Conservation (phyloP, 164 flowering plant genomes). For the Platanus orientalis region DNA sequence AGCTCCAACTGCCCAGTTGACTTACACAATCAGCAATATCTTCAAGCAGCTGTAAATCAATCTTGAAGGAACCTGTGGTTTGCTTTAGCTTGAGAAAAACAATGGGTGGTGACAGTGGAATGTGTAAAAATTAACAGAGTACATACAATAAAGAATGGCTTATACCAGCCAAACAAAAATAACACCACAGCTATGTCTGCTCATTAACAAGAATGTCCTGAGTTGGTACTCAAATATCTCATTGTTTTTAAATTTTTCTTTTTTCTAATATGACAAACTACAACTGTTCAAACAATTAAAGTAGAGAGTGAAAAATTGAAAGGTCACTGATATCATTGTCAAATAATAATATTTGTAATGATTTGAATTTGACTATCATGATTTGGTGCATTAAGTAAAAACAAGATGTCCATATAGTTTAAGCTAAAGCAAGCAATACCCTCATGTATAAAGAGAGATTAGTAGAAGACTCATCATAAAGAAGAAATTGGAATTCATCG, state of each 20-base stretch:
- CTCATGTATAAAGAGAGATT: neutral
- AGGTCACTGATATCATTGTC: neutral
- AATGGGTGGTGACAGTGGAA: slow-evolving; percentile 78
- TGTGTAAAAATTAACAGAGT: slow-evolving; percentile 24
- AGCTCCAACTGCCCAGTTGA: too few species aligned
- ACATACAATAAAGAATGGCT: neutral
- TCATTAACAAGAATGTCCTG: neutral
- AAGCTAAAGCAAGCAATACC: neutral
- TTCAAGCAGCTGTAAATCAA: slow-evolving; percentile 63
- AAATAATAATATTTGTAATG: neutral
- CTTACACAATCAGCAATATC: slow-evolving; percentile 65
- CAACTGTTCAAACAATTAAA: neutral
- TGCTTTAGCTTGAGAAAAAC: slow-evolving; percentile 60
- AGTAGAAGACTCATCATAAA: neutral
- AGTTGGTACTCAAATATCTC: neutral
- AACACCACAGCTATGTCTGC: neutral
- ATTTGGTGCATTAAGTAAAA: neutral
- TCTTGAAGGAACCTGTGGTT: slow-evolving; percentile 56
- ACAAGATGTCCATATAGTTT: neutral
- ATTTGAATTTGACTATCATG: neutral
- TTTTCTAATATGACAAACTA: too few species aligned
- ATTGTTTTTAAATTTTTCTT: too few species aligned
- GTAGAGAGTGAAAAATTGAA: neutral
- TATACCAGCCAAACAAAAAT: too few species aligned
- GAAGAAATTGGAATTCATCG: neutral